Base-by-base conservation (phyloP, 306 rosid genomes). In the Citrullus mucosospermus region DNA sequence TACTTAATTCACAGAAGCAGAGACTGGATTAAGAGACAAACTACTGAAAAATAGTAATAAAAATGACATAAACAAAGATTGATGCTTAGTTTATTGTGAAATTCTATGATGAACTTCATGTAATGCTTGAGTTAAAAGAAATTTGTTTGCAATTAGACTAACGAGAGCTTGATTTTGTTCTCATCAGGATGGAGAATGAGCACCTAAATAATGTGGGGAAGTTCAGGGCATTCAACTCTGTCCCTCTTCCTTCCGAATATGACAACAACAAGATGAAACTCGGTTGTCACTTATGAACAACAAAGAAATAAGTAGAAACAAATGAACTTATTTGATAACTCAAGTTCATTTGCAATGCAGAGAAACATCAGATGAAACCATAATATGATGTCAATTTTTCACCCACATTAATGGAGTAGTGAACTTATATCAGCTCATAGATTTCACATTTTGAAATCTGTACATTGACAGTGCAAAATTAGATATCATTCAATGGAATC, bases 141-240 rank as follows among this genome's bases (percentile, higher is more conserved):
- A 9, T 9, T 22, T 62, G 68, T 62, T 32, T 62, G 78, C 3
- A 25, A 25, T 25, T 25, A 25, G 28, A 25, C 28, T 25, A 25
- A 25, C 28, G 28, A 25, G 28, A 0, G 28, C 28, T 25, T 25
- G 28, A 25, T 25, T 0, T 25, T 25, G 28, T 25, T 81, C 12
- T 78, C 70, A 77, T 59, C 87, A 87, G 91, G 80, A 63, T 87
- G 81, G 91, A 89, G 87, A 89, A 87, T 80, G 91, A 89, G 78
- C 90, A 89, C 85, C 80, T 88, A 20, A 90, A 89, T 90, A 92
- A 92, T 54, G 96, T 89, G 38, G 93, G 97, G 12, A 90, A 86
- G 81, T 92, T 79, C 67, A 77, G 92, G 56, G 92, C 97, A 75
- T 86, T 89, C 84, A 90, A 90, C 75, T 88, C 93, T 30, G 90